A percentile compares a stretch with the other conserved stretches of the same genome.
Conservation (phyloP, 2,329 filamentous ascomycete genomes). For the Hymenoscyphus occultus region DNA sequence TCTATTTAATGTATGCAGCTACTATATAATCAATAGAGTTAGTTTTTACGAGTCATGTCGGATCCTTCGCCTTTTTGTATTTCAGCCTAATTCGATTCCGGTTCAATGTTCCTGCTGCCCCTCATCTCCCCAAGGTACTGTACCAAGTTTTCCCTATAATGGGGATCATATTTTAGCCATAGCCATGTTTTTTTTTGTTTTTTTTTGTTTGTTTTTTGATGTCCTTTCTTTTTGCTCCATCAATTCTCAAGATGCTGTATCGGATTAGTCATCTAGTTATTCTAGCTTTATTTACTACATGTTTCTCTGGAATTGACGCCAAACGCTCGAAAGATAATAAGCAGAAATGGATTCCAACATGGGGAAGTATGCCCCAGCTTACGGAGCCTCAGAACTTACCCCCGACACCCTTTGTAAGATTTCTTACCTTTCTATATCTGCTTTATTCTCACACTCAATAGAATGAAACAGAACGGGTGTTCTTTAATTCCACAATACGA, state of each 20-base stretch:
- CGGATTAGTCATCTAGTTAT: slow-evolving; percentile 7
- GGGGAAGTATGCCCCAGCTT: slow-evolving; percentile 65
- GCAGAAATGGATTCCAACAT: slow-evolving; percentile 42
- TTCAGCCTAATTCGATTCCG: slow-evolving; percentile 18
- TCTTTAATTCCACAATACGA: slow-evolving; percentile 61
- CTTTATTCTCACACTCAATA: slow-evolving; percentile 12
- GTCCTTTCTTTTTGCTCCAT: slow-evolving; percentile 5
- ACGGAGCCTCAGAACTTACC: slow-evolving; percentile 62
- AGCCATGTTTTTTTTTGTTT: not conserved
- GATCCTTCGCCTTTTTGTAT: not conserved
- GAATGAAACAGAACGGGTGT: slow-evolving; percentile 45
- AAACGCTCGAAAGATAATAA: slow-evolving; percentile 5
- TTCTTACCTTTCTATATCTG: not conserved
- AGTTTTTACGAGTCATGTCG: too few relatives aligned
- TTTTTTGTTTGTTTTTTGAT: not conserved
- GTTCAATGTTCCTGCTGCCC: slow-evolving; percentile 19
- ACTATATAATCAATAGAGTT: too few relatives aligned
- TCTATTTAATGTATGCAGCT: too few relatives aligned
- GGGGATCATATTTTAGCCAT: slow-evolving; percentile 3
- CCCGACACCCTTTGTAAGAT: slow-evolving; percentile 54
- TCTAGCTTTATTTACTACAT: not conserved
- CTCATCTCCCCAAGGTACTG: slow-evolving; percentile 5
- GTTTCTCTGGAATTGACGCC: slow-evolving; percentile 9
- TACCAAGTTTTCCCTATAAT: not conserved
- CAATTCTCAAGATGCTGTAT: slow-evolving; percentile 7